Evolutionary conservation across 2,329 filamentous ascomycete genomes (phyloP), one percentile per base, ranked within the genome.

Genomic region (Tolypocladium amazonense): DNA sequence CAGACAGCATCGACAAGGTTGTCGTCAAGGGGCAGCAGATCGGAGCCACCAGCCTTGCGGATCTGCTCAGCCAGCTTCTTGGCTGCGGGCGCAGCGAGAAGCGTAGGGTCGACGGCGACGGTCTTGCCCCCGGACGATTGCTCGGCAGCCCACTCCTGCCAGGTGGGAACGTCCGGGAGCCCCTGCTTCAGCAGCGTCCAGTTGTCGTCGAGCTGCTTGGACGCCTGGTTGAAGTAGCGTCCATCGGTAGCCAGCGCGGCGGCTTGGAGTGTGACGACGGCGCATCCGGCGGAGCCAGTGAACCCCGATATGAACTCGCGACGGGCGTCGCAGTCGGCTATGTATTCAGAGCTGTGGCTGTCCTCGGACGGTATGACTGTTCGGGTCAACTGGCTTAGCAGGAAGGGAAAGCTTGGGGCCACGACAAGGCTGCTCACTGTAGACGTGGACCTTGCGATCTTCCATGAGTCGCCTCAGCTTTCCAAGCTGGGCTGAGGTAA

Each of bases 271-370:
- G 92, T 94, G 60, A 99, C 82, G 57, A 99, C 88, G 45, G 92
- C 94, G 64, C 90, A 96, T 61, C 94, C 94, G 52, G 94, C 93
- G 12, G 94, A 99, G 59, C 94, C 94, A 61, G 90, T 91, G 75
- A 99, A 99, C 33, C 94, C 93, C 62, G 87, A 92, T 67, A 99
- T 96, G 70, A 88, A 97, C 71, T 88, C 90, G 79, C 94, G 87
- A 66, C 94, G 87, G 62, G 84, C 92, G 78, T 99, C 94, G 72
- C 91, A 96, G n/a, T 88, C 87, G 57, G 94, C 94, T 73, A 97
- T 97, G 75, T 99, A 99, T 77, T 99, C 94, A 66, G 93, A 97
- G 66, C 93, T 90, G 73, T 99, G 94, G 71, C 90, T 93, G 73
- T 99, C 94, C 82, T 97, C 94, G 39, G 93, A 97, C 0, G 94